A percentile compares a stretch with the other conserved stretches of the same genome.
Conservation (phyloP, 495 filamentous ascomycete genomes). For the Hypoxylon lenormandii region DNA sequence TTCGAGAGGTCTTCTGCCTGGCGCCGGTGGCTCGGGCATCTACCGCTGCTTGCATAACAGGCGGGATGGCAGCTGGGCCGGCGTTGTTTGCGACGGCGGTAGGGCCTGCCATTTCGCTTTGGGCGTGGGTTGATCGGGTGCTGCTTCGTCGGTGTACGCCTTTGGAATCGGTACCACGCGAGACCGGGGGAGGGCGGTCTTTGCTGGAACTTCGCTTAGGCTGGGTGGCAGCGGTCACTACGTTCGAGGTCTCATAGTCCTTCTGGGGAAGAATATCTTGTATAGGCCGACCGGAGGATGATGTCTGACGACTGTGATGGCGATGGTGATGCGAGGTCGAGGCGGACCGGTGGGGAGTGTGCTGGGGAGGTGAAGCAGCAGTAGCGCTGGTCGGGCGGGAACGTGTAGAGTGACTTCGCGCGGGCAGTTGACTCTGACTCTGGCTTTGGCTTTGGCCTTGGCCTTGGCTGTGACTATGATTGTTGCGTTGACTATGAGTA, state of each 20-base stretch:
- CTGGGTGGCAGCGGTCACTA: constrained; percentile 49
- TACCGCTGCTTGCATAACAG: constrained; percentile 57
- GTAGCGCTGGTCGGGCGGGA: constrained; percentile 48
- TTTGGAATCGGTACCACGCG: constrained; percentile 57
- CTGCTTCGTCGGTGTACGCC: constrained; percentile 60
- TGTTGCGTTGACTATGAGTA: not conserved
- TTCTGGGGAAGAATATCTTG: constrained; percentile 55
- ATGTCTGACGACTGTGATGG: constrained; percentile 51
- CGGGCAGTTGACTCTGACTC: constrained; percentile 23
- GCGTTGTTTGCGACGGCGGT: constrained; percentile 61
- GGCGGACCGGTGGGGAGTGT: constrained; percentile 46
- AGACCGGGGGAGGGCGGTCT: constrained; percentile 54
- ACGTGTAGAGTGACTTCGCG: constrained; percentile 50
- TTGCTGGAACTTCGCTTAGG: constrained; percentile 57
- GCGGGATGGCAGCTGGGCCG: constrained; percentile 60
- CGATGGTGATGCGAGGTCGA: constrained; percentile 50
- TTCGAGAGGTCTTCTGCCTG: constrained; percentile 73
- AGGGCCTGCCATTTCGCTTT: constrained; percentile 65
- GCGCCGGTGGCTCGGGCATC: constrained; percentile 60
- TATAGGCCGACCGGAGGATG: constrained; percentile 52
- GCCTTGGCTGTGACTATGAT: not conserved
- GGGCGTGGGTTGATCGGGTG: constrained; percentile 46
- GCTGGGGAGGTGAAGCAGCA: constrained; percentile 34
- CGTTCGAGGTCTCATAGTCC: constrained; percentile 59
- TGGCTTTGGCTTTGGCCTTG: not conserved